Evolutionary conservation across 805 yeast species (phyloP).

Genomic region (Metschnikowia proteae): DNA sequence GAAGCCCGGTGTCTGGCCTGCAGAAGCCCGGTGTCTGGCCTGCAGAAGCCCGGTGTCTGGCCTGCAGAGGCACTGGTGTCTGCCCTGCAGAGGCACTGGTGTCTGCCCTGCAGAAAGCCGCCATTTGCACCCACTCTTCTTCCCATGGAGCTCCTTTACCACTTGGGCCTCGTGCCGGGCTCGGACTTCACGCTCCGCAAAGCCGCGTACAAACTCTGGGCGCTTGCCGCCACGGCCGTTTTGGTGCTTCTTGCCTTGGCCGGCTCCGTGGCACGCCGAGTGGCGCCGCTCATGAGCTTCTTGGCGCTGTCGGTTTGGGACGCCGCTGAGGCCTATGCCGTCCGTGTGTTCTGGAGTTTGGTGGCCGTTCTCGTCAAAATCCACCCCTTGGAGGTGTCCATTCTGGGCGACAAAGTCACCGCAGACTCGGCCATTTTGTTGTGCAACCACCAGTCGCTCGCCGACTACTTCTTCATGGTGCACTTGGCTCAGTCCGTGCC

Average conservation of each 20-base stretch:
- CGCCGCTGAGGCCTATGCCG: slow-evolving; percentile 1
- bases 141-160: slow-evolving; percentile 29
- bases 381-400: slow-evolving; percentile 29
- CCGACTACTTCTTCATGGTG: slow-evolving; percentile 59
- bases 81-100: too few relatives aligned
- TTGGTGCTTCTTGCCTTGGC: slow-evolving; percentile 15
- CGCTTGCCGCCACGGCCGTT: slow-evolving; percentile 16
- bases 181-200: slow-evolving; percentile 12
- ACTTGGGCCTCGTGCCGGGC: slow-evolving; percentile 28
- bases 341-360: slow-evolving; percentile 16
- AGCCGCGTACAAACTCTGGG: slow-evolving; percentile 14
- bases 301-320: slow-evolving; percentile 9
- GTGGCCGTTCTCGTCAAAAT: slow-evolving; percentile 9
- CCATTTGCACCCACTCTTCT: slow-evolving; percentile 1
- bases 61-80: too few relatives aligned
- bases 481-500: slow-evolving; percentile 34
- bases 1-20: too few relatives aligned
- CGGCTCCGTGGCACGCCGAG: slow-evolving; percentile 23
- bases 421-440: slow-evolving; percentile 37
- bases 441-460: slow-evolving; percentile 64
- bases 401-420: slow-evolving; percentile 42
- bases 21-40: too few relatives aligned
- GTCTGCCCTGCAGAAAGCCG: not conserved
- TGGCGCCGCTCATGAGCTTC: slow-evolving; percentile 11
- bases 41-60: too few relatives aligned